A percentile compares a stretch with the other conserved stretches of the same genome.
Conservation (phyloP, 2,329 filamentous ascomycete species). For the Calonectria pseudoturangicola region DNA sequence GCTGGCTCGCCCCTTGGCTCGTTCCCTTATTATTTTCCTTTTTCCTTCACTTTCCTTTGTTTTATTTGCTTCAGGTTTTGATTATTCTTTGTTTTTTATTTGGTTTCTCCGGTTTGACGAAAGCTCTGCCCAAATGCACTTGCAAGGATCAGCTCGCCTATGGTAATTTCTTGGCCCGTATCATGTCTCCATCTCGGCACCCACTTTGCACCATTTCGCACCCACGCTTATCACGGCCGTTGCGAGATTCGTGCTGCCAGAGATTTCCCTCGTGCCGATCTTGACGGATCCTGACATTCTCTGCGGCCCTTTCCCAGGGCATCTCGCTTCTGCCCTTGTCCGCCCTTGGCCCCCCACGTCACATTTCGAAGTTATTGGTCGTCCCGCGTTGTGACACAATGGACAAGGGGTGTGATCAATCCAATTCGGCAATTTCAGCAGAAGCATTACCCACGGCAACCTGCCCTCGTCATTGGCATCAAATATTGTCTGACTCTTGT, state of each 20-base stretch:
- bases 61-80: neutral
- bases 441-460: neutral
- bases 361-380: conserved; percentile 7
- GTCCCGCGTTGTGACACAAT: neutral
- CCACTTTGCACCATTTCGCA: conserved; percentile 15
- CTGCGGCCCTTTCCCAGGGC: neutral
- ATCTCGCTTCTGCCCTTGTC: conserved; percentile 17
- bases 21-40: neutral
- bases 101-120: too few relatives aligned
- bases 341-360: neutral
- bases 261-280: conserved; percentile 18
- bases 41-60: neutral
- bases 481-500: conserved; percentile 5
- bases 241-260: conserved; percentile 5
- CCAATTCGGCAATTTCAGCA: conserved; percentile 21
- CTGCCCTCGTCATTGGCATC: conserved; percentile 1
- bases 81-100: too few relatives aligned
- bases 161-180: conserved; percentile 25
- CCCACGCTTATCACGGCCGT: conserved; percentile 10
- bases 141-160: conserved; percentile 1
- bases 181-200: neutral
- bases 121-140: neutral
- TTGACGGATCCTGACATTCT: neutral
- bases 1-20: conserved; percentile 18
- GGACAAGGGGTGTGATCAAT: conserved; percentile 8